Percentiles rank a stretch among this genome's conserved stretches.
phyloP scores from a whole-genome alignment of 2,329 filamentous ascomycete species.

The Claviceps fusiformis region DNA sequence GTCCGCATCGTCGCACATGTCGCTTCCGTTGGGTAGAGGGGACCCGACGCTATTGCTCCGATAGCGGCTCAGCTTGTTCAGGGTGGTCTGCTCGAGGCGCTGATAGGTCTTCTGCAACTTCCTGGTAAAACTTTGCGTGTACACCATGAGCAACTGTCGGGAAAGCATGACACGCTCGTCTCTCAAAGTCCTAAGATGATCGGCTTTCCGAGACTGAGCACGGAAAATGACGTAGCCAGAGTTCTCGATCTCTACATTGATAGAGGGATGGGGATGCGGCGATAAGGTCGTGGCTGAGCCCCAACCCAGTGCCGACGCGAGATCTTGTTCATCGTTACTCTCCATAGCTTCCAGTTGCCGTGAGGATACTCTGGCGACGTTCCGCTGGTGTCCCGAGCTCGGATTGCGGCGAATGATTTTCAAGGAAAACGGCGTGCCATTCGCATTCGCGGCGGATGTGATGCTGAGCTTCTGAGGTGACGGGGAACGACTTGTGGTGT shows the following conservation, averaged over 20 bases:
- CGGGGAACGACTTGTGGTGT: conserved; percentile 16
- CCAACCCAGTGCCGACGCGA: conserved; percentile 10
- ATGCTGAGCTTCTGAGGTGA: conserved; percentile 23
- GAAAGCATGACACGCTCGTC: conserved; percentile 27
- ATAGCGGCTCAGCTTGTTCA: conserved; percentile 12
- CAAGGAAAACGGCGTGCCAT: conserved; percentile 34
- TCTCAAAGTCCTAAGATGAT: neutral
- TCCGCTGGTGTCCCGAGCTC: conserved; percentile 57
- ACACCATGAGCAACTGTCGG: conserved; percentile 44
- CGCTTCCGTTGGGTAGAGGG: conserved; percentile 11
- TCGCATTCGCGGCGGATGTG: conserved; percentile 16
- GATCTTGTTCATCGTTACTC: conserved; percentile 11
- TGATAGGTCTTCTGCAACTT: conserved; percentile 34
- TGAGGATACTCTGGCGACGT: conserved; percentile 52
- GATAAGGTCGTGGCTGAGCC: neutral
- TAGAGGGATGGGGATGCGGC: conserved; percentile 22
- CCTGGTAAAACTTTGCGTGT: conserved; percentile 34
- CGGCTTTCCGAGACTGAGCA: conserved; percentile 2
- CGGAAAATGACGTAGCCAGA: conserved; percentile 46
- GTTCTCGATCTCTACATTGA: conserved; percentile 39
- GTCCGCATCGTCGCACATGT: neutral
- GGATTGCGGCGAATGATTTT: conserved; percentile 65
- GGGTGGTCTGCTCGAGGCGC: conserved; percentile 16
- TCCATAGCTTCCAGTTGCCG: conserved; percentile 29
- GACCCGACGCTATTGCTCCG: conserved; percentile 20